Evolutionary conservation across 257 asterid species (phyloP).

Genomic region (Anisodus tanguticus): DNA sequence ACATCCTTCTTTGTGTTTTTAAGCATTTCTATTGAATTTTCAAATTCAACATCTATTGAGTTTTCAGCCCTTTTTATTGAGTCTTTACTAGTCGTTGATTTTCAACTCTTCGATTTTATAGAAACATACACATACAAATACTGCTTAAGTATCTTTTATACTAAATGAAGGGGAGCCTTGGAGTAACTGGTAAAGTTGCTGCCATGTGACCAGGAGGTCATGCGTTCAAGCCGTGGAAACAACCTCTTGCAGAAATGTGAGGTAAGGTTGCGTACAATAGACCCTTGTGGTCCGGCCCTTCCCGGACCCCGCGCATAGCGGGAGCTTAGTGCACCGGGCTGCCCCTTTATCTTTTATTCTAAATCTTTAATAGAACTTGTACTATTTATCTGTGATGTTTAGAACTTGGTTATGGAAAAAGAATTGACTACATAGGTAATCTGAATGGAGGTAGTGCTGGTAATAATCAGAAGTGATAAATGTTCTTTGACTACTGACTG

Average conservation of each 20-base stretch:
- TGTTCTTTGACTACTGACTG: background rate
- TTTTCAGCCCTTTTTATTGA: background rate
- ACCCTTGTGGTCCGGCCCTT: no score
- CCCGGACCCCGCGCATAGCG: no score
- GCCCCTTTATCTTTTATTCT: background rate
- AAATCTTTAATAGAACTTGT: background rate
- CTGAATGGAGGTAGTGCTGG: background rate
- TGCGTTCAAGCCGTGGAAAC: no score
- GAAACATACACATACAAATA: background rate
- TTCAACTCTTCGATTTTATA: background rate
- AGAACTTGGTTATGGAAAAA: background rate
- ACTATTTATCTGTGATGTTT: background rate
- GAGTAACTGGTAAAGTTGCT: no score
- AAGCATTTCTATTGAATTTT: no score
- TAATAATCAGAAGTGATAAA: background rate
- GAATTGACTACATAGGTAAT: background rate
- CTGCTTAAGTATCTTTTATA: background rate
- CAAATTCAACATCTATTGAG: background rate
- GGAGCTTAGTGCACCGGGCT: no score
- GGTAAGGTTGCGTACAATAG: no score
- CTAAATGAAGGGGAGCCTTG: no score
- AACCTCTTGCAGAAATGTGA: no score
- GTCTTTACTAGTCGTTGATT: background rate
- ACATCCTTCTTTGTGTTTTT: background rate
- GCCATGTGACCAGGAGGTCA: no score